Conservation (phyloP, 768 basidiomycete species). For the Paxillus rubicundulus region DNA sequence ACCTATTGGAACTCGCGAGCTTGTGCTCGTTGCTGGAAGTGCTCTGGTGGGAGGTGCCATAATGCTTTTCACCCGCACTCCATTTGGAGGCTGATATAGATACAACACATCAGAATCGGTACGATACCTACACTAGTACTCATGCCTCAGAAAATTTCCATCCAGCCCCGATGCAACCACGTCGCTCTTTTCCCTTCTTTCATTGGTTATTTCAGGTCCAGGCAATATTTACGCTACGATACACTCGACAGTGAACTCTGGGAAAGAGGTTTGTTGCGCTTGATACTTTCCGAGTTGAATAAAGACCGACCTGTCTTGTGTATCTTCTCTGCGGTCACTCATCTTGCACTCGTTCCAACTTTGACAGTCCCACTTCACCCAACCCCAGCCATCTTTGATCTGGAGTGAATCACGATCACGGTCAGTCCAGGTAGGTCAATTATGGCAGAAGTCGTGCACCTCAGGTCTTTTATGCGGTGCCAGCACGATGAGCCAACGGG, state of each 20-base stretch:
- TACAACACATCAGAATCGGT: background rate
- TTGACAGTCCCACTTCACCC: constrained; percentile 58
- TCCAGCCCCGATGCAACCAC: constrained; percentile 3
- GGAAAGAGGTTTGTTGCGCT: background rate
- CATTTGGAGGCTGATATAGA: constrained; percentile 14
- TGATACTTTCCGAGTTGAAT: background rate
- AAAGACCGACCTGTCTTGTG: constrained; percentile 44
- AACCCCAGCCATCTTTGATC: constrained; percentile 70
- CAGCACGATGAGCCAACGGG: constrained; percentile 63
- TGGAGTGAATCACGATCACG: constrained; percentile 18
- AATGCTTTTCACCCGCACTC: constrained; percentile 18
- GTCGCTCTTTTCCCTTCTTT: constrained; percentile 4
- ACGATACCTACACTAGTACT: background rate
- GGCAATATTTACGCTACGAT: constrained; percentile 21
- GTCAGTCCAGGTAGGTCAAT: background rate
- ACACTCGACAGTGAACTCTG: constrained; percentile 32
- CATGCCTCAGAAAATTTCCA: constrained; percentile 6
- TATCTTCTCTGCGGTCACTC: constrained; percentile 41
- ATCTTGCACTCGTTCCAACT: constrained; percentile 44
- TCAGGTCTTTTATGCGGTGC: constrained; percentile 79
- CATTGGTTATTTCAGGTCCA: background rate
- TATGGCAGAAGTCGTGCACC: constrained; percentile 34
- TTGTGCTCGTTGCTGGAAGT: constrained; percentile 29
- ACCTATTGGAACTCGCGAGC: constrained; percentile 15
- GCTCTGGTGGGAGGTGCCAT: constrained; percentile 28